phyloP scores from a whole-genome alignment of 192 early-diverging fungal species.

The Allomyces macrogynus region DNA sequence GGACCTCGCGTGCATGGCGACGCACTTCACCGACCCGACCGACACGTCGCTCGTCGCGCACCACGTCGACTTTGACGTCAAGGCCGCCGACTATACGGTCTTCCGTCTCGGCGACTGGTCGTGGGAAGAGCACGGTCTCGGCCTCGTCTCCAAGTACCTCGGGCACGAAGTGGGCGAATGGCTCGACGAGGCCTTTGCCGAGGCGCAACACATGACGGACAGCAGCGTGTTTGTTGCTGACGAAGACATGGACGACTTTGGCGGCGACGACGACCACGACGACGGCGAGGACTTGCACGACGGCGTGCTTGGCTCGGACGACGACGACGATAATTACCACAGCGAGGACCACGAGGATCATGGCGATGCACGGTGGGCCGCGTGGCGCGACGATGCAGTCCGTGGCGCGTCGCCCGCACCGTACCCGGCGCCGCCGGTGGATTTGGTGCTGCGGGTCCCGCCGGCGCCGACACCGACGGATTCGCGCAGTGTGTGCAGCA shows the following conservation, averaged over 20 bases:
- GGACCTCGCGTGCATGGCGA: not conserved
- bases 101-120: slow-evolving; percentile 28
- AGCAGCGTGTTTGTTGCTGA: slow-evolving; percentile 10
- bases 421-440: too few relatives aligned
- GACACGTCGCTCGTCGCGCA: not conserved
- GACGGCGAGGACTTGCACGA: not conserved
- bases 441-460: too few relatives aligned
- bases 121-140: slow-evolving; percentile 34
- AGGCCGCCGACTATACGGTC: slow-evolving; percentile 13
- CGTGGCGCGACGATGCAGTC: too few relatives aligned
- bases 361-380: too few relatives aligned
- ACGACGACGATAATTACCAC: too few relatives aligned
- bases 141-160: slow-evolving; percentile 21
- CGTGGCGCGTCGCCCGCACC: too few relatives aligned
- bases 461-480: too few relatives aligned
- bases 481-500: too few relatives aligned
- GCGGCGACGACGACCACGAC: not conserved
- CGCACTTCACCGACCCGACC: not conserved
- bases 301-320: too few relatives aligned
- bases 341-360: too few relatives aligned
- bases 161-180: slow-evolving; percentile 23
- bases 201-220: slow-evolving; percentile 29
- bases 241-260: not conserved
- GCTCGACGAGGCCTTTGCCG: slow-evolving; percentile 25
- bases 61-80: slow-evolving; percentile 15